Percentiles rank a stretch among this genome's conserved stretches.
phyloP scores from a whole-genome alignment of 2,329 filamentous ascomycete species.

The Neodidymelliopsis sp. region DNA sequence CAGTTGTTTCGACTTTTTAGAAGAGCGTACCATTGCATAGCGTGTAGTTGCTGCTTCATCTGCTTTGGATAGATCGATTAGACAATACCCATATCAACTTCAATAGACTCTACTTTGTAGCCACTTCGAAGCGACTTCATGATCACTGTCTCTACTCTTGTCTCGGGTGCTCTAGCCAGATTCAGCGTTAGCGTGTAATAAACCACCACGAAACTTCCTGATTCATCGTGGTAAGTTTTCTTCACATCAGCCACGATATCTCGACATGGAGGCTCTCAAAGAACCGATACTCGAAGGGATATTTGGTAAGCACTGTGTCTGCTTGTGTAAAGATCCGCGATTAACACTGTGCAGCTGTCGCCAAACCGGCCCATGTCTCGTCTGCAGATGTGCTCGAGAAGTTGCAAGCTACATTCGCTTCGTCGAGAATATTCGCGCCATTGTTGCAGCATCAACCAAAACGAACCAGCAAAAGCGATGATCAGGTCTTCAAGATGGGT shows the following conservation, averaged over 20 bases:
- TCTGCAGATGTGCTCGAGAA: slow-evolving; percentile 36
- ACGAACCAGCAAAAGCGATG: slow-evolving; percentile 28
- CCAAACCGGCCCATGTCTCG: slow-evolving; percentile 32
- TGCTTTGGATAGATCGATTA: no score
- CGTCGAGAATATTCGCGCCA: slow-evolving; percentile 27
- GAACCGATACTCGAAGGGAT: slow-evolving; percentile 29
- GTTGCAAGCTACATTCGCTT: slow-evolving; percentile 29
- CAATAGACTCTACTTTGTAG: no score
- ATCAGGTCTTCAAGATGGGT: slow-evolving; percentile 38
- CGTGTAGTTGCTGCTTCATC: neutral
- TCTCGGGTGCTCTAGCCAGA: slow-evolving; percentile 1
- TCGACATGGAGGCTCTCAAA: neutral
- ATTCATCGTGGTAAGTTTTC: neutral
- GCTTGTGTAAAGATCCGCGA: neutral
- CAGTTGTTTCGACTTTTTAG: neutral
- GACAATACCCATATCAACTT: no score
- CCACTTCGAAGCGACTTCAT: neutral
- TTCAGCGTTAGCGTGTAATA: neutral
- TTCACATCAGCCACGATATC: neutral
- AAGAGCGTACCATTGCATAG: neutral
- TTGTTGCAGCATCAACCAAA: slow-evolving; percentile 27
- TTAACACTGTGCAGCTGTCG: slow-evolving; percentile 25
- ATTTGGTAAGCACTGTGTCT: slow-evolving; percentile 26
- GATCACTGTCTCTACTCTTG: no score
- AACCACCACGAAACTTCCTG: slow-evolving; percentile 7